Base-by-base conservation (phyloP, 257 asterid genomes). In the Sherardia arvensis region DNA sequence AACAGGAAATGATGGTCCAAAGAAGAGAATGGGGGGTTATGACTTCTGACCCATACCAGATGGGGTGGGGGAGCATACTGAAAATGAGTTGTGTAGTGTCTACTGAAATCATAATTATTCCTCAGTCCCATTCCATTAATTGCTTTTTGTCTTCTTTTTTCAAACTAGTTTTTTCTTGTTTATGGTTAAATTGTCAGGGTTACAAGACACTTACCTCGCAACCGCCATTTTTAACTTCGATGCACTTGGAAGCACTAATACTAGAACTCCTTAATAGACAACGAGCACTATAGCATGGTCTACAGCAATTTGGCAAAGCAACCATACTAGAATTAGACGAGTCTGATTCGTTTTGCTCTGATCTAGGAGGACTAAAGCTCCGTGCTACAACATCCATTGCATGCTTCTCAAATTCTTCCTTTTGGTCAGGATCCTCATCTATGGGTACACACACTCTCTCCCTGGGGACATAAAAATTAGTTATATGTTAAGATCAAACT, bases 221-320 rank as follows among this genome's bases (percentile, higher is more conserved):
- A 33, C 87, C 78, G 54, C 76, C 69, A 67, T 81, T 79, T 70
- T 83, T 80, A 28, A 90, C 83, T 54, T 88, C 95, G 38, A 91
- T 59, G 80, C 91, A 86, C 69, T 71, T 78, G 72, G 96, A 91
- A 69, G 93, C 87, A 74, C 92, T 86, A 72, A 91, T 83, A 70
- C 96, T 88, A 62, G 90, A 85, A 66, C 95, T 86, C 79, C 96
- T 86, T 26, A 84, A 76, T 53, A 91, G 43, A 81, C 95, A 88
- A 12, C 95, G 88, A 3, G 95, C 96, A 48, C 92, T 85, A 77
- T 66, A 86, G 86, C 83, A 71, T 57, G 87, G 69, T 77, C 70
- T 81, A 56, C 73, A 73, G 61, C 68, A 82, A 70, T 75, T 81
- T 66, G 71, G 81, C 53, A 59, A 69, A 61, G 72, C 74, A 74